phyloP scores from a whole-genome alignment of 2,329 filamentous ascomycete genomes.

The Conoideocrella luteorostrata region DNA sequence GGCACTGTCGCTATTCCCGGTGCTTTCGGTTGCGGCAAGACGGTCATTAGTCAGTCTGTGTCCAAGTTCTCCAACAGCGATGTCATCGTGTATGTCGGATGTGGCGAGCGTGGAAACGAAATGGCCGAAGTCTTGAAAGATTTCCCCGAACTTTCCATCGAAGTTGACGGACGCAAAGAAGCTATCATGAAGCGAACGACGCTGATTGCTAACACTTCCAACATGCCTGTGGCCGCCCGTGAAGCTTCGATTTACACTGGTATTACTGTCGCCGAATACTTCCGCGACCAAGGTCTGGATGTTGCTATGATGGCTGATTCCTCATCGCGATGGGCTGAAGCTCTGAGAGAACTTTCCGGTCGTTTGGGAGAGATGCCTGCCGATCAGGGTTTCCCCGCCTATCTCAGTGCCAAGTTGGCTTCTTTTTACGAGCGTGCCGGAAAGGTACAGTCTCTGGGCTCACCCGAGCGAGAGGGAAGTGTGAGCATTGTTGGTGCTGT shows the following conservation, averaged over 20 bases:
- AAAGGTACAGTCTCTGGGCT: slow-evolving; percentile 76
- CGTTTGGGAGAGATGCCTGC: slow-evolving; percentile 99
- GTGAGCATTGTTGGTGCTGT: slow-evolving; percentile 98
- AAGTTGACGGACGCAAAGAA: slow-evolving; percentile 88
- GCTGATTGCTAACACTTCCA: slow-evolving; percentile 97
- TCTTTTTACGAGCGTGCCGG: slow-evolving; percentile 99
- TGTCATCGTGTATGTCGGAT: slow-evolving; percentile 94
- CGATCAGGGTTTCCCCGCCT: slow-evolving; percentile 98
- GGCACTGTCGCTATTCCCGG: slow-evolving; percentile 97
- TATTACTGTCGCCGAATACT: slow-evolving; percentile 93
- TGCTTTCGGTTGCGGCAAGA: slow-evolving; percentile 98
- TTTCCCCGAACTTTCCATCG: slow-evolving; percentile 95
- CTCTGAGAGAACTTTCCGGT: slow-evolving; percentile 96
- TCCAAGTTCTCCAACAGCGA: slow-evolving; percentile 99
- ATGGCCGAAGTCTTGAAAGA: slow-evolving; percentile 99
- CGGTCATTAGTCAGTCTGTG: slow-evolving; percentile 95
- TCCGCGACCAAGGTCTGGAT: slow-evolving; percentile 92
- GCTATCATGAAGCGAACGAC: slow-evolving; percentile 99
- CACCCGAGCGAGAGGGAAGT: slow-evolving; percentile 81
- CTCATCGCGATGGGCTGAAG: slow-evolving; percentile 95
- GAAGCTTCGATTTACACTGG: slow-evolving; percentile 98
- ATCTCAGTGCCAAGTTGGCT: slow-evolving; percentile 91
- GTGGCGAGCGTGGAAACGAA: slow-evolving; percentile 91
- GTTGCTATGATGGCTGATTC: slow-evolving; percentile 99
- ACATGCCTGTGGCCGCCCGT: slow-evolving; percentile 98